These are phyloP conservation scores for Chlamydomonas sp. DNA, from an alignment of 139 green algal species.

Conservation along the genomic window DNA sequence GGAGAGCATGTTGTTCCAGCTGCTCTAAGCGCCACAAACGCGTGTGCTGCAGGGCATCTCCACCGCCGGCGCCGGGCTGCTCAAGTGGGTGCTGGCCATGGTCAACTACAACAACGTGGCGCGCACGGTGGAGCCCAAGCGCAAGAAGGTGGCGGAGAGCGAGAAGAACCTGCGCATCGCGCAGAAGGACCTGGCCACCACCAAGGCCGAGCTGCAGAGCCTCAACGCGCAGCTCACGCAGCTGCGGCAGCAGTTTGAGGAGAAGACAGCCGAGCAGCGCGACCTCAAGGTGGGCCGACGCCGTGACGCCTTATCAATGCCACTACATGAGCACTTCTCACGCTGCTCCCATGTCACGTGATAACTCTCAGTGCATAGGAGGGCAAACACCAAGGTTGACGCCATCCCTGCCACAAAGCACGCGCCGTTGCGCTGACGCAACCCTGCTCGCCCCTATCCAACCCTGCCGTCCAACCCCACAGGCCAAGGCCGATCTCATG, in stretches of 20 bases:
- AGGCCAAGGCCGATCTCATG: conserved; percentile 89
- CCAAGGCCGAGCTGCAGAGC: conserved; percentile 73
- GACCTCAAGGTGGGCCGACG: conserved; percentile 22
- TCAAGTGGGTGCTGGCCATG: conserved; percentile 92
- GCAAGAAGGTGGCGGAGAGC: conserved; percentile 81
- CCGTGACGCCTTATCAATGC: no score
- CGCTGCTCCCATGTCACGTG: no score
- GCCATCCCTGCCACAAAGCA: neutral
- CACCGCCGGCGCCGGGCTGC: conserved; percentile 65
- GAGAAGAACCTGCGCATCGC: conserved; percentile 84
- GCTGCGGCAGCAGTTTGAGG: conserved; percentile 77
- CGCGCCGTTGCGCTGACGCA: neutral
- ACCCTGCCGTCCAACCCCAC: neutral
- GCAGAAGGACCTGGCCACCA: conserved; percentile 76
- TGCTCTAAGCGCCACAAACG: neutral
- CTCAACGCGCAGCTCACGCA: conserved; percentile 70
- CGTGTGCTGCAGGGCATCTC: conserved; percentile 34
- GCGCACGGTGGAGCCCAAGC: conserved; percentile 83
- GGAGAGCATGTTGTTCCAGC: neutral
- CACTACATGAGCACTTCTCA: neutral
- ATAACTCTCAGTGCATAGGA: no score
- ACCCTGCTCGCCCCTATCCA: neutral
- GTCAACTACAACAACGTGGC: conserved; percentile 90
- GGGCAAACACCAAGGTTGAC: no score
- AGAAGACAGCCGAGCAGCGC: conserved; percentile 80